phyloP scores from a whole-genome alignment of 2,329 filamentous ascomycete genomes.

The Chaetomiaceae sp. region DNA sequence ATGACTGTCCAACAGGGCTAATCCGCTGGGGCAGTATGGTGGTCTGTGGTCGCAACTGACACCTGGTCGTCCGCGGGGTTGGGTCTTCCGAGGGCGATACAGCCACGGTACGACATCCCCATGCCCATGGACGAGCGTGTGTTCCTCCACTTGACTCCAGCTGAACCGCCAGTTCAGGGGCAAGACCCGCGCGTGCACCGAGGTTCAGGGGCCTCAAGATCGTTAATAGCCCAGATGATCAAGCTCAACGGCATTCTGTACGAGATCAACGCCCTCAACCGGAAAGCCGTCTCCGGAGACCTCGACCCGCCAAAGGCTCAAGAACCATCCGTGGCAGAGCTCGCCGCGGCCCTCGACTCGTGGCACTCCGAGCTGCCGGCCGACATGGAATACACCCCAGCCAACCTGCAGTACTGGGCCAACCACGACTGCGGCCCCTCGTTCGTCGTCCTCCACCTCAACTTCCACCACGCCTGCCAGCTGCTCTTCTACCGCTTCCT shows the following conservation, averaged over 20 bases:
- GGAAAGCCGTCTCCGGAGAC: not conserved
- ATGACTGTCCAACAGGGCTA: no score
- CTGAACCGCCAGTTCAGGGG: not conserved
- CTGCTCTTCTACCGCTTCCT: not conserved
- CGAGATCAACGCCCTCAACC: not conserved
- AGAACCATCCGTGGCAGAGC: not conserved
- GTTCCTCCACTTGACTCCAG: not conserved
- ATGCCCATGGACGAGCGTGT: not conserved
- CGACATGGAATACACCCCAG: not conserved
- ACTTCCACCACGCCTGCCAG: not conserved
- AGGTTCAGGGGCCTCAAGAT: not conserved
- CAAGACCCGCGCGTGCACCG: no score
- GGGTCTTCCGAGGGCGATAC: not conserved
- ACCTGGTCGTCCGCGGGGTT: not conserved
- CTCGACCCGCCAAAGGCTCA: not conserved
- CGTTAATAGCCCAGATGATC: not conserved
- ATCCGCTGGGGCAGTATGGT: not conserved
- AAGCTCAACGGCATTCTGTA: not conserved
- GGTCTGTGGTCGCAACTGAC: not conserved
- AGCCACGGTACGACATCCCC: not conserved
- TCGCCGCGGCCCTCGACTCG: not conserved
- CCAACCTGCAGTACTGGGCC: not conserved
- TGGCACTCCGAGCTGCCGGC: not conserved
- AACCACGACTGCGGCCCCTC: not conserved
- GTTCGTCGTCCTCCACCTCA: not conserved